Evolutionary conservation across 2,329 filamentous ascomycete genomes (phyloP).

Genomic region (Aspergillus brasiliensis): DNA sequence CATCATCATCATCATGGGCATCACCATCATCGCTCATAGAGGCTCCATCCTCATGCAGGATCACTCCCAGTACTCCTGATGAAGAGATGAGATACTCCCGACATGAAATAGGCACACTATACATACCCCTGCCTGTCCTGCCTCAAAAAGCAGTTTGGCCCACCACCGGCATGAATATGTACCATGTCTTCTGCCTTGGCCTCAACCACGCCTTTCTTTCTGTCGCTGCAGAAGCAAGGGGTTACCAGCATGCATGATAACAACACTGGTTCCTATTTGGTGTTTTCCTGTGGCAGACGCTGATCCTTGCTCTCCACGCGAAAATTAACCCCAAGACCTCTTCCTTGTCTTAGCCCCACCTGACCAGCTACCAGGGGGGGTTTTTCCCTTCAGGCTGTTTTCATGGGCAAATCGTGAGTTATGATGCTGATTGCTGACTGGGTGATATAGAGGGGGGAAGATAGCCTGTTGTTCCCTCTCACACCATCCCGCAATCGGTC

Average conservation of each 20-base stretch:
- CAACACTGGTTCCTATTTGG: background rate
- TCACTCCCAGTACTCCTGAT: background rate
- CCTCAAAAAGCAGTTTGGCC: no score
- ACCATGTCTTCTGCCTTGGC: background rate
- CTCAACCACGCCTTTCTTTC: background rate
- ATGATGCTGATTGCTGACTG: no score
- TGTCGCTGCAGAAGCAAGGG: constrained; percentile 13
- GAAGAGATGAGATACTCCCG: background rate
- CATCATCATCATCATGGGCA: background rate
- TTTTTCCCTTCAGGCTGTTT: no score
- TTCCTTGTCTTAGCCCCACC: background rate
- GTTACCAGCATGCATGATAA: constrained; percentile 3
- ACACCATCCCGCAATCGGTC: background rate
- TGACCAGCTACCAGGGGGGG: background rate
- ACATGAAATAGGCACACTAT: background rate
- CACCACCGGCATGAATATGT: no score
- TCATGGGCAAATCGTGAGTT: no score
- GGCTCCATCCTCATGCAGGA: no score
- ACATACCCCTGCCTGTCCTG: no score
- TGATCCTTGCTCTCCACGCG: constrained; percentile 26
- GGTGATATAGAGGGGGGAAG: background rate
- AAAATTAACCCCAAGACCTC: constrained; percentile 3
- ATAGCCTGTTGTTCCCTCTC: background rate
- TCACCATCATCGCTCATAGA: background rate
- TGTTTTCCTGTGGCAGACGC: constrained; percentile 8